Evolutionary conservation across 495 filamentous ascomycete species (phyloP).

Genomic region (Pseudevernia furfuracea): DNA sequence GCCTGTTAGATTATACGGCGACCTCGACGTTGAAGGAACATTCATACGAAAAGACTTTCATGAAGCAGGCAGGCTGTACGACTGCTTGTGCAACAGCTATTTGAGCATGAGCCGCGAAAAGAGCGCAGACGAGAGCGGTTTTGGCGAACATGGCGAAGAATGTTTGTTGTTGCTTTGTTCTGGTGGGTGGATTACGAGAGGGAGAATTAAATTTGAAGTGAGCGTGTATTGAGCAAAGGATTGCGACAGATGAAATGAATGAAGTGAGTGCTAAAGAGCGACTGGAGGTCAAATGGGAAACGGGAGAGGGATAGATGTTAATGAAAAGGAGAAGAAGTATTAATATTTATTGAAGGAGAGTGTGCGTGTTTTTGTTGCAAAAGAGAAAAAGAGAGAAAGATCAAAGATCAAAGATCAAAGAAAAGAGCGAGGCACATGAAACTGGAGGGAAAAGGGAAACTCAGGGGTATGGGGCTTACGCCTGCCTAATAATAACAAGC

Average conservation of each 20-base stretch:
- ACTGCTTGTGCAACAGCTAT: constrained; percentile 27
- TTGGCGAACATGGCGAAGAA: constrained; percentile 32
- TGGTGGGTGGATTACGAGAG: background rate
- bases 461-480: background rate
- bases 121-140: constrained; percentile 27
- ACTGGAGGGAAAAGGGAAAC: constrained; percentile 19
- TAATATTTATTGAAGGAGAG: background rate
- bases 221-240: constrained; percentile 15
- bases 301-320: constrained; percentile 1
- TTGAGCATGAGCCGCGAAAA: constrained; percentile 30
- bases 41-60: constrained; percentile 36
- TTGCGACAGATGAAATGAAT: background rate
- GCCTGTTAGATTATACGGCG: constrained; percentile 15
- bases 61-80: constrained; percentile 34
- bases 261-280: constrained; percentile 23
- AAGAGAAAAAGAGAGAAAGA: background rate
- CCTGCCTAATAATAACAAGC: constrained; percentile 5
- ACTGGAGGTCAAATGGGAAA: constrained; percentile 22
- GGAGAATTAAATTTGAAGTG: constrained; percentile 13
- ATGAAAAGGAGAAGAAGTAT: constrained; percentile 6
- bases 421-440: constrained; percentile 18
- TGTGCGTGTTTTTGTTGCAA: background rate
- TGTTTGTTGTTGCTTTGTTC: constrained; percentile 16
- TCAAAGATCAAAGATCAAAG: too few relatives aligned
- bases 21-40: background rate